These are phyloP conservation scores for Monosporozyma solicola DNA, from an alignment of 805 yeast species.

Conservation along the genomic window DNA sequence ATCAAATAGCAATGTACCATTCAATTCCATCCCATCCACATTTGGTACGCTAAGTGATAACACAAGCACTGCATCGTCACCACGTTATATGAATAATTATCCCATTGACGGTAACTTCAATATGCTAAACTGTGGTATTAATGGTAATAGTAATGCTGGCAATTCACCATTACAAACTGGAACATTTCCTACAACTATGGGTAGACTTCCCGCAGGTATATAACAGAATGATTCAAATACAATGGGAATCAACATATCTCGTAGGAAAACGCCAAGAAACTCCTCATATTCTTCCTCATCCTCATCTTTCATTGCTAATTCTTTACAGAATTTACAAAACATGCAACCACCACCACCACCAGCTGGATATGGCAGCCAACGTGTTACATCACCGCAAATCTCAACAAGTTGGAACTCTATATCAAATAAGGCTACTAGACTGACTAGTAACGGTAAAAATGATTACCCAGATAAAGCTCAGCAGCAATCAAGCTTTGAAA, in stretches of 20 bases:
- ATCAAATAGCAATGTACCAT: slow-evolving; percentile 2
- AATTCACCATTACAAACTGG: slow-evolving; percentile 18
- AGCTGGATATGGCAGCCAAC: not conserved
- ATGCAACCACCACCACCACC: slow-evolving; percentile 1
- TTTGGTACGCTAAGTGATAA: slow-evolving; percentile 15
- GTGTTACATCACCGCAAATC: not conserved
- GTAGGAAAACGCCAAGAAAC: slow-evolving; percentile 25
- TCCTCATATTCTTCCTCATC: slow-evolving; percentile 26
- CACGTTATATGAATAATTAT: slow-evolving; percentile 11
- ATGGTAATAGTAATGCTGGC: slow-evolving; percentile 1
- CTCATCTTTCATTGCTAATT: slow-evolving; percentile 19
- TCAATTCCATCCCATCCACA: not conserved
- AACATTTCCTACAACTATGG: slow-evolving; percentile 16
- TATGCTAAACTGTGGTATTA: not conserved
- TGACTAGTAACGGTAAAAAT: not conserved
- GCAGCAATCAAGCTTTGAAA: not conserved
- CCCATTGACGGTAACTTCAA: not conserved
- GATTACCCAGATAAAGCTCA: not conserved
- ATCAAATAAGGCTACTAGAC: not conserved
- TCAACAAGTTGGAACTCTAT: not conserved
- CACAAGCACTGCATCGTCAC: slow-evolving; percentile 27
- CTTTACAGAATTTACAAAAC: slow-evolving; percentile 22
- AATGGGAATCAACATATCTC: slow-evolving; percentile 21
- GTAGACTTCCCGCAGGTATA: slow-evolving; percentile 7
- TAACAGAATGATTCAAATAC: not conserved